These are phyloP conservation scores for Pichia exigua DNA, from an alignment of 805 yeast genomes.

Conservation along the genomic window DNA sequence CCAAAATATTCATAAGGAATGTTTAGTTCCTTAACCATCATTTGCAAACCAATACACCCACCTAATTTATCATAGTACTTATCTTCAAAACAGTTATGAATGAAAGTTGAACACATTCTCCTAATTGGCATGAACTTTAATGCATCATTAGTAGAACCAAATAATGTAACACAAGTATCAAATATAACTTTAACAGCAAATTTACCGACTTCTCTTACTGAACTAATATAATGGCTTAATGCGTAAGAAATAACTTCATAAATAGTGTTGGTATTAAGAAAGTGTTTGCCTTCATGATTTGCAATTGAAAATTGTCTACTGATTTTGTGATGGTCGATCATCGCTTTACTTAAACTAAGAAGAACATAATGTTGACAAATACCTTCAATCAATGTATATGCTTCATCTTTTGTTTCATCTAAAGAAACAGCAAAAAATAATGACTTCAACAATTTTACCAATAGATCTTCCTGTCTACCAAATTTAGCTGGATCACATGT, in stretches of 20 bases:
- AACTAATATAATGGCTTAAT: conserved; percentile 63
- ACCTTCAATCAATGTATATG: conserved; percentile 51
- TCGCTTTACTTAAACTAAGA: conserved; percentile 65
- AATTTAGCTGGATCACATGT: conserved; percentile 42
- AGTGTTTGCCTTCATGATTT: conserved; percentile 71
- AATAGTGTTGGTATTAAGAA: conserved; percentile 60
- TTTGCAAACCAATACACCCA: conserved; percentile 75
- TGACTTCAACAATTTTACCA: conserved; percentile 57
- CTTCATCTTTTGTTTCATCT: conserved; percentile 63
- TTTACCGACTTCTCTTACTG: conserved; percentile 65
- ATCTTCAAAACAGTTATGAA: conserved; percentile 89
- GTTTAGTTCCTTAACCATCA: conserved; percentile 58
- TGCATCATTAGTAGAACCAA: conserved; percentile 60
- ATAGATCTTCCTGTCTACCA: conserved; percentile 56
- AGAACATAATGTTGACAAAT: conserved; percentile 74
- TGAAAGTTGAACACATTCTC: conserved; percentile 68
- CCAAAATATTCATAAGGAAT: conserved; percentile 70
- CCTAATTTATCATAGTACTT: conserved; percentile 81
- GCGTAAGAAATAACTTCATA: conserved; percentile 74
- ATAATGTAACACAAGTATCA: conserved; percentile 52
- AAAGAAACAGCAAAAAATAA: conserved; percentile 71
- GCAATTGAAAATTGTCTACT: conserved; percentile 65
- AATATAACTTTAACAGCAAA: conserved; percentile 56
- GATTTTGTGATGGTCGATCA: conserved; percentile 59
- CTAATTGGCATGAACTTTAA: conserved; percentile 69